A percentile compares a stretch with the other conserved stretches of the same genome.
Conservation (phyloP, 305 asterid genomes). For the Fraxinus platypoda region DNA sequence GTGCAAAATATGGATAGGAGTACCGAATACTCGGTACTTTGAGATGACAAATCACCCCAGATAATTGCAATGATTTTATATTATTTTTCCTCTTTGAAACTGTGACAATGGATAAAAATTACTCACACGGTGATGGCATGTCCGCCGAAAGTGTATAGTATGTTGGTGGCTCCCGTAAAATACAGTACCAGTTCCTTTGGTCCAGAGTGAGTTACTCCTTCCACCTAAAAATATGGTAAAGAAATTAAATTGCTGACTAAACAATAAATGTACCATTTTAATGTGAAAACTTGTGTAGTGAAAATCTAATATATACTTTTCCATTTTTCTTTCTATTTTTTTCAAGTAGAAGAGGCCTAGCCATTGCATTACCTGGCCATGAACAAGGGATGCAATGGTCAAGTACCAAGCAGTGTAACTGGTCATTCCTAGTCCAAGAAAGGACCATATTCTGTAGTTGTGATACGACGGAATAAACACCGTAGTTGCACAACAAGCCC, state of each 20-base stretch:
- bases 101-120: not conserved
- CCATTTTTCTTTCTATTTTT: too few species aligned
- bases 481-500: constrained; percentile 61
- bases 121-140: constrained; percentile 68
- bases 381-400: constrained; percentile 51
- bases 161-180: constrained; percentile 60
- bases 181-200: constrained; percentile 48
- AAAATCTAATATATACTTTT: too few species aligned
- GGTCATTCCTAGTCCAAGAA: constrained; percentile 60
- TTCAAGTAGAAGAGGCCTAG: too few species aligned
- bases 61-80: not conserved
- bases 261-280: not conserved
- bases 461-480: constrained; percentile 61
- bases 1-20: too few species aligned
- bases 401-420: constrained; percentile 58
- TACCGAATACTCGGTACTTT: too few species aligned
- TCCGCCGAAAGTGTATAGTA: constrained; percentile 64
- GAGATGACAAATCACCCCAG: too few species aligned
- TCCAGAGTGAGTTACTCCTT: constrained; percentile 48
- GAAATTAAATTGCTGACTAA: not conserved
- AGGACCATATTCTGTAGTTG: constrained; percentile 64
- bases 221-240: constrained; percentile 25
- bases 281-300: too few species aligned
- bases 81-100: not conserved
- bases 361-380: constrained; percentile 43